These are phyloP conservation scores for Senecio squalidus DNA, from an alignment of 140 eudicot genomes.

Conservation along the genomic window DNA sequence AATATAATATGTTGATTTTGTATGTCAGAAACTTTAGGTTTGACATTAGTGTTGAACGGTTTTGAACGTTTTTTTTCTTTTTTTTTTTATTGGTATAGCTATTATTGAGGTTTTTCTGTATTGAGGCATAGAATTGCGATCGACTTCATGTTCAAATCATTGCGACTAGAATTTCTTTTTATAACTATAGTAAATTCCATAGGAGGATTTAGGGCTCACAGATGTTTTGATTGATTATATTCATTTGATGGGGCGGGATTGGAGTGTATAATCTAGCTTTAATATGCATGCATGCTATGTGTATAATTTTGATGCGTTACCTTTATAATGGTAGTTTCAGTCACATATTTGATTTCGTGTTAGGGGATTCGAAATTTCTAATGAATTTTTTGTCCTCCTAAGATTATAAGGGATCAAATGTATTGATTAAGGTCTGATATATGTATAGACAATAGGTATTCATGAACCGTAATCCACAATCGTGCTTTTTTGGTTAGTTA, in stretches of 20 bases:
- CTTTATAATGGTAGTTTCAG: not conserved
- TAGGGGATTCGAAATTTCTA: not conserved
- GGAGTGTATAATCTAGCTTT: not conserved
- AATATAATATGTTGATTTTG: too few species aligned
- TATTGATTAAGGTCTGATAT: not conserved
- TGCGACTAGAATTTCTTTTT: not conserved
- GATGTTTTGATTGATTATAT: not conserved
- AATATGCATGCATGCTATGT: not conserved
- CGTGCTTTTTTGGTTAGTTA: not conserved
- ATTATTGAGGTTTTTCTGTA: not conserved
- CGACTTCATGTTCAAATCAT: too few species aligned
- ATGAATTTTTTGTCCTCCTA: not conserved
- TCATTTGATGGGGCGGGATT: not conserved
- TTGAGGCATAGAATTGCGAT: not conserved
- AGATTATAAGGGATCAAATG: conserved; percentile 2
- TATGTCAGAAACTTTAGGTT: too few species aligned
- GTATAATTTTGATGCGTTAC: not conserved
- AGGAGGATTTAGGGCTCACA: not conserved
- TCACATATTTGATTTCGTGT: not conserved
- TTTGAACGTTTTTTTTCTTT: too few species aligned
- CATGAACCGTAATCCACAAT: not conserved
- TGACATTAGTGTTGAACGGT: too few species aligned
- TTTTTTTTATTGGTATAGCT: too few species aligned
- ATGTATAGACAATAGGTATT: not conserved
- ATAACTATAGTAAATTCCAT: not conserved